These are phyloP conservation scores for Aspergillus texensis DNA, from an alignment of 2,329 filamentous ascomycete genomes.

Conservation along the genomic window DNA sequence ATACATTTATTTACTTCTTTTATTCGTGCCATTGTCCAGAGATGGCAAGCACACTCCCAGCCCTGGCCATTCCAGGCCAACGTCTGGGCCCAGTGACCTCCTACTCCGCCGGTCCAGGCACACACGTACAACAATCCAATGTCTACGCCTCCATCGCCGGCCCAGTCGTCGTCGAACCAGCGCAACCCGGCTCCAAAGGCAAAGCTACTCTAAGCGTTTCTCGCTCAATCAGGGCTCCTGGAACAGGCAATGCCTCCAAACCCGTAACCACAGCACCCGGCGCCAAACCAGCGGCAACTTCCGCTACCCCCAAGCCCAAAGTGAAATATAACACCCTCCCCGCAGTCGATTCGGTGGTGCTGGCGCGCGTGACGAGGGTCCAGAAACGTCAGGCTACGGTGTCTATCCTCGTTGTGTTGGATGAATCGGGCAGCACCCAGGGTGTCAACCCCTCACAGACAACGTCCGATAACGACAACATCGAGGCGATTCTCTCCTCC, in stretches of 20 bases:
- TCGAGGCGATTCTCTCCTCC: conserved; percentile 40
- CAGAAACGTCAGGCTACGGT: conserved; percentile 83
- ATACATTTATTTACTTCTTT: background rate
- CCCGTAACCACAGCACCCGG: background rate
- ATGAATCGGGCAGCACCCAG: conserved; percentile 36
- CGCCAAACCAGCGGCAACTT: conserved; percentile 3
- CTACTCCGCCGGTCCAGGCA: conserved; percentile 77
- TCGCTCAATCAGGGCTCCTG: conserved; percentile 15
- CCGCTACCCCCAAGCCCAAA: conserved; percentile 25
- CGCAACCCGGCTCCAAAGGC: conserved; percentile 34
- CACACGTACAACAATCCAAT: conserved; percentile 74
- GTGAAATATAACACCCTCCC: conserved; percentile 74
- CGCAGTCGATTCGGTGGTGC: conserved; percentile 75
- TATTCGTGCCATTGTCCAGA: background rate
- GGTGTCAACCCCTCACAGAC: conserved; percentile 24
- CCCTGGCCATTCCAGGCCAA: conserved; percentile 77
- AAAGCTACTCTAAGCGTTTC: conserved; percentile 46
- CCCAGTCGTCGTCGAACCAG: conserved; percentile 60
- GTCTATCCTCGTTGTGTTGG: conserved; percentile 80
- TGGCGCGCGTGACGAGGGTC: conserved; percentile 83
- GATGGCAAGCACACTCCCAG: conserved; percentile 40
- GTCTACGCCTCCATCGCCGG: conserved; percentile 85
- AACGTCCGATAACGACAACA: conserved; percentile 40
- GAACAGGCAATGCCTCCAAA: background rate
- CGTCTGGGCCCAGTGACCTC: conserved; percentile 68